These are phyloP conservation scores for Solanum rostratum DNA, from an alignment of 257 asterid species.

Conservation along the genomic window DNA sequence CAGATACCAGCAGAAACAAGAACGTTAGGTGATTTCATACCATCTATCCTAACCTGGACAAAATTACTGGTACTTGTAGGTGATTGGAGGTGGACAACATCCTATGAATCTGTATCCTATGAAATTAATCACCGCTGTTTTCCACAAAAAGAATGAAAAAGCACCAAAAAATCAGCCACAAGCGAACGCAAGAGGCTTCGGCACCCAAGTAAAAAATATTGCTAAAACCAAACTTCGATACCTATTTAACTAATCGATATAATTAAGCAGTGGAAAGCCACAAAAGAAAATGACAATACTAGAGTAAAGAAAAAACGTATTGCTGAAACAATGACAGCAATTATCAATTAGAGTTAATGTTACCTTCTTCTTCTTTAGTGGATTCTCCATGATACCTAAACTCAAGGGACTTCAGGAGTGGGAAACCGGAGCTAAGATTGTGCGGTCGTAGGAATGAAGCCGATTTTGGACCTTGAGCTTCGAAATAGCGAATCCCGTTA, in stretches of 20 bases:
- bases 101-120: background rate
- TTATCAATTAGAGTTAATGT: background rate
- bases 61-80: too few relatives aligned
- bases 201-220: background rate
- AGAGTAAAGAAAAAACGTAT: background rate
- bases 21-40: background rate
- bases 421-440: constrained; percentile 57
- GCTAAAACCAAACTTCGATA: background rate
- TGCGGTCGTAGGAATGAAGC: constrained; percentile 75
- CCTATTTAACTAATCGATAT: background rate
- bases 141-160: background rate
- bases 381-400: constrained; percentile 54
- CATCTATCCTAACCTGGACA: too few relatives aligned
- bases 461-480: constrained; percentile 45
- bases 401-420: constrained; percentile 66
- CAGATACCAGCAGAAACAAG: background rate
- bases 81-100: too few relatives aligned
- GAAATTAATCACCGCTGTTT: background rate
- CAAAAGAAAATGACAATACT: background rate
- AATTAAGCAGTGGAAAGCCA: background rate
- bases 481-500: constrained; percentile 57
- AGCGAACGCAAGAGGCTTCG: background rate
- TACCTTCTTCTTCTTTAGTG: constrained; percentile 87
- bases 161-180: too few relatives aligned
- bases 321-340: background rate